Evolutionary conservation across 2,329 filamentous ascomycete species (phyloP).

Genomic region (Phyllosticta citriasiana): DNA sequence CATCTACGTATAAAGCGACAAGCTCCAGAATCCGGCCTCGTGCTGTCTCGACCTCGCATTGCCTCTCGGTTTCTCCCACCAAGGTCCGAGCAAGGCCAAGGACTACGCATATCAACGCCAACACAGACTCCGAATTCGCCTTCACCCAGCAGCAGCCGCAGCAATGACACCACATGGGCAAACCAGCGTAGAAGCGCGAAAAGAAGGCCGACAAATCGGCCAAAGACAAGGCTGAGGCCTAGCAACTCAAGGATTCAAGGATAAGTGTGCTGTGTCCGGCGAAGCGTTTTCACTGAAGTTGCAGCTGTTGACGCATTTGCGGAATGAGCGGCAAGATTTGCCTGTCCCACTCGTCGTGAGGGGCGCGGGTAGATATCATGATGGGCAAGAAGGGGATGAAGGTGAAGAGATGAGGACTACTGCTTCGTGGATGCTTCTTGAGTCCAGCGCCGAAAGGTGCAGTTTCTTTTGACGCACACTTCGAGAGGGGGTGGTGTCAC

Average conservation of each 20-base stretch:
- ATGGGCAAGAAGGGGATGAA: background rate
- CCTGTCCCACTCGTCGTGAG: background rate
- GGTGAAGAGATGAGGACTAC: background rate
- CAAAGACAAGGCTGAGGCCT: slow-evolving; percentile 16
- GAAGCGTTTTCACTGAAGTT: slow-evolving; percentile 67
- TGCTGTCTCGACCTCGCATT: no score
- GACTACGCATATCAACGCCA: no score
- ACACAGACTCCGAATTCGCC: no score
- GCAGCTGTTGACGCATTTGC: slow-evolving; percentile 46
- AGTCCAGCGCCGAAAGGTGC: no score
- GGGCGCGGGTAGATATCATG: background rate
- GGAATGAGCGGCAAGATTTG: background rate
- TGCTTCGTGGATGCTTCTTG: no score
- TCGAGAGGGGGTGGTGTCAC: no score
- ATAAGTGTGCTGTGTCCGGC: slow-evolving; percentile 69
- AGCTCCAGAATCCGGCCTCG: no score
- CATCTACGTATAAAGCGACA: no score
- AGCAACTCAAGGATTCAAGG: slow-evolving; percentile 41
- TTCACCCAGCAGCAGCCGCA: slow-evolving; percentile 4
- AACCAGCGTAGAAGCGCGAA: slow-evolving; percentile 38
- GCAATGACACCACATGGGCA: slow-evolving; percentile 31
- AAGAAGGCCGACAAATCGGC: slow-evolving; percentile 36
- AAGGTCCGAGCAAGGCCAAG: no score
- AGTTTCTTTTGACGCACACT: no score
- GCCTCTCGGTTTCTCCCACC: no score